Conservation (phyloP, 2,329 filamentous ascomycete genomes). For the Leptosphaerulina australis region DNA sequence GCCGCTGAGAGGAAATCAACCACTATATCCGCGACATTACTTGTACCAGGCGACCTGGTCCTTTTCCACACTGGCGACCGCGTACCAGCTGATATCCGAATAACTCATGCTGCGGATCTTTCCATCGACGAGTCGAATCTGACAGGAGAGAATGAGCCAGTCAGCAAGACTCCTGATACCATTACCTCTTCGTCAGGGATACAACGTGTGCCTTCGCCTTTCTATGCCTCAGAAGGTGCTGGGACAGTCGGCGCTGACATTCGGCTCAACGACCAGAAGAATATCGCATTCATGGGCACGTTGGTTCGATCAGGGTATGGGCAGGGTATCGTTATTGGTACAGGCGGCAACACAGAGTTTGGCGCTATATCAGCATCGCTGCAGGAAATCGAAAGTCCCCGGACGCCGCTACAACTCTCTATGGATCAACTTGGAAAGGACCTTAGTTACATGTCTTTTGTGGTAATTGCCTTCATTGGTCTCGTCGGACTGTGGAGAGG, state of each 20-base stretch:
- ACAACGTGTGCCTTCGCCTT: slow-evolving; percentile 59
- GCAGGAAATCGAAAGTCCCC: slow-evolving; percentile 91
- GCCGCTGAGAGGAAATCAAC: slow-evolving; percentile 74
- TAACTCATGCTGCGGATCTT: slow-evolving; percentile 86
- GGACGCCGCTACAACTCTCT: slow-evolving; percentile 89
- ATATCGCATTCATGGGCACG: slow-evolving; percentile 98
- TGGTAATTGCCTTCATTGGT: slow-evolving; percentile 91
- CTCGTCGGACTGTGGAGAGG: slow-evolving; percentile 89
- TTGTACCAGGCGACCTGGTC: slow-evolving; percentile 92
- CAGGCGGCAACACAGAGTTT: slow-evolving; percentile 91
- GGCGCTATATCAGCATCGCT: slow-evolving; percentile 94
- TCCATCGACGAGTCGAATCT: slow-evolving; percentile 97
- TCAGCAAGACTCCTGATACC: slow-evolving; percentile 74
- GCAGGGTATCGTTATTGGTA: slow-evolving; percentile 96
- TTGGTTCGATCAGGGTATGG: slow-evolving; percentile 93
- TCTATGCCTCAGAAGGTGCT: slow-evolving; percentile 64
- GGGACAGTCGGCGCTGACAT: slow-evolving; percentile 69
- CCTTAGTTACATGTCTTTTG: slow-evolving; percentile 94
- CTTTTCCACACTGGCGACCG: slow-evolving; percentile 95
- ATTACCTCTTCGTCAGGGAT: slow-evolving; percentile 51
- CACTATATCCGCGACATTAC: slow-evolving; percentile 82
- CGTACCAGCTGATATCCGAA: slow-evolving; percentile 93
- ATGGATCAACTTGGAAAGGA: slow-evolving; percentile 99
- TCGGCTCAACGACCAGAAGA: slow-evolving; percentile 75
- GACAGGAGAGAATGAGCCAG: slow-evolving; percentile 94